These are phyloP conservation scores for Francoa sonchifolia DNA, from an alignment of 441 rosid genomes.

Conservation along the genomic window DNA sequence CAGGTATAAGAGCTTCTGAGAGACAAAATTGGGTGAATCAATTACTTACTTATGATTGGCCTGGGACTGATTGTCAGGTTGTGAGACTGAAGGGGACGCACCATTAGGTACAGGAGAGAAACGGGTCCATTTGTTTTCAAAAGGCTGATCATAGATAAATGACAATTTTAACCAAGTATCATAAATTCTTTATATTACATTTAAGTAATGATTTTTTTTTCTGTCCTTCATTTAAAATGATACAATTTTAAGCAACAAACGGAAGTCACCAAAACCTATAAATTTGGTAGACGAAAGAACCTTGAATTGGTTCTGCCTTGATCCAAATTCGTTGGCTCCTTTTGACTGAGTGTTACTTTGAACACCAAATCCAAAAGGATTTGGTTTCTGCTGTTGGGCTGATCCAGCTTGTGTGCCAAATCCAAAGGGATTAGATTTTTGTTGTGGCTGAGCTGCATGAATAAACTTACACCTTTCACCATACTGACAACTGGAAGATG, in stretches of 20 bases:
- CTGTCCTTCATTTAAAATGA: too few relatives aligned
- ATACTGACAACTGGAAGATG: conserved; percentile 56
- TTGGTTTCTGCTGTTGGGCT: conserved; percentile 28
- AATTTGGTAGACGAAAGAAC: conserved; percentile 21
- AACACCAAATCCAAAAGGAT: conserved; percentile 86
- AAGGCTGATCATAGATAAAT: conserved; percentile 37
- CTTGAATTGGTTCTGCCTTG: conserved; percentile 49
- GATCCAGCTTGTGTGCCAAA: conserved; percentile 32
- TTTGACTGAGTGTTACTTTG: conserved; percentile 25
- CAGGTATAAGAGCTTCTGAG: not conserved
- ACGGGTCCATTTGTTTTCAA: conserved; percentile 73
- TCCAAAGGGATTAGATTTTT: conserved; percentile 34
- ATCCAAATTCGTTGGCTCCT: conserved; percentile 21
- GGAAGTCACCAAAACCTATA: too few relatives aligned
- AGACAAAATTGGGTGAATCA: conserved; percentile 1
- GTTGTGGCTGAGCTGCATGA: conserved; percentile 46
- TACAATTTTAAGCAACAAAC: too few relatives aligned
- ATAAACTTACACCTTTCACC: conserved; percentile 69
- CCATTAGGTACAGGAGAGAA: conserved; percentile 26
- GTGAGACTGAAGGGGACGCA: conserved; percentile 29
- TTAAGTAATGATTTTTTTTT: too few relatives aligned
- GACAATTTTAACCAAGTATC: not conserved
- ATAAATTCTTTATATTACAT: not conserved
- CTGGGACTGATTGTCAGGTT: conserved; percentile 41
- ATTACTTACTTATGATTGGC: conserved; percentile 50